Base-by-base conservation (phyloP, 208 protist species). In the Leptomonas pyrrhocoris region DNA sequence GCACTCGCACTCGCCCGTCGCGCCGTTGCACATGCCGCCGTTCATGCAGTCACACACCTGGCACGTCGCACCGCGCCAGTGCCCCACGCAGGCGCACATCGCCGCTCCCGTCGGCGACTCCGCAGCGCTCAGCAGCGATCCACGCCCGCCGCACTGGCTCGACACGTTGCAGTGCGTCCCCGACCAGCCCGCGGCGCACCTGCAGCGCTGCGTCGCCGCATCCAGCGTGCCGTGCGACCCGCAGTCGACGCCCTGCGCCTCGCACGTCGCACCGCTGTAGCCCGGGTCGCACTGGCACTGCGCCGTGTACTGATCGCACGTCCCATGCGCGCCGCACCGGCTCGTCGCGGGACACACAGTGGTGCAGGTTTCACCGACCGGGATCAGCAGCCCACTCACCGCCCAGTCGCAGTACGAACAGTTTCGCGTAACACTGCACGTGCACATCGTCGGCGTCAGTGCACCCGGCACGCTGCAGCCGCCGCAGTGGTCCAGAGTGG, bases 31-130 rank as follows among this genome's bases (percentile, higher is more conserved):
- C 73, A 81, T 84, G 45, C 83, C 83, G 40, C 79, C 79, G 68
- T 84, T 84, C 51, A 51, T 30, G 68, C 83, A 88, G 61, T 81
- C 83, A 65, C 83, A 88, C 55, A 84, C 64, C 62, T 84, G 62
- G 59, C 79, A 88, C 23, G 53, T 74, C 31, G 50, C 31, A 38
- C 82, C 82, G 40, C 74, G 71, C 79, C 78, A 88, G 73, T 88
- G 74, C 9, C 82, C 82, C 25, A 57, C 30, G 65, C 82, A 88
- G 40, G 34, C 76, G 61, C 82, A 88, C 72, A 72, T 81, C 25
- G 28, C 63, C 49, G 27, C 65, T 23, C 72, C 73, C 15, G 72
- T 80, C 31, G 82, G 79, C 15, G 82, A 81, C 59, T 74, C 74
- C 19, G 45, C n/a, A 2, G 68, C 64, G 23, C 27, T 46, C 46